phyloP scores from a whole-genome alignment of 164 flowering plant genomes.

The Vitis cinerea region DNA sequence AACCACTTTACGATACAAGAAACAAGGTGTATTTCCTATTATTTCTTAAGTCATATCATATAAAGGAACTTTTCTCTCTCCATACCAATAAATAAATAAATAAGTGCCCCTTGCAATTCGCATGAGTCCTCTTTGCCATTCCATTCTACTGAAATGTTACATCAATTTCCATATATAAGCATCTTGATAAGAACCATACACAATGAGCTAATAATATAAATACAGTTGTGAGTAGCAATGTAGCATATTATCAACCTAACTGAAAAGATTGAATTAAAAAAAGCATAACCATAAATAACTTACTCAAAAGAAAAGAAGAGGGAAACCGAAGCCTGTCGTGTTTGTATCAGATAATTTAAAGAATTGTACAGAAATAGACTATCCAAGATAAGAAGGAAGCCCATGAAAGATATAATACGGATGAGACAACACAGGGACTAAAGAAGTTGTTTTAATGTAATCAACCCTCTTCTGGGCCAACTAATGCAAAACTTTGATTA shows the following conservation, averaged over 20 bases:
- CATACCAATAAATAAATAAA: too few relatives aligned
- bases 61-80: too few relatives aligned
- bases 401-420: slow-evolving; percentile 89
- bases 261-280: neutral
- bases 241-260: neutral
- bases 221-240: too few relatives aligned
- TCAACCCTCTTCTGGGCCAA: slow-evolving; percentile 97
- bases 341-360: slow-evolving; percentile 56
- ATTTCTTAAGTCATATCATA: too few relatives aligned
- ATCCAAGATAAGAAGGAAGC: slow-evolving; percentile 78
- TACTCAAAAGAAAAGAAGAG: slow-evolving; percentile 97
- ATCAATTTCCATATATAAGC: too few relatives aligned
- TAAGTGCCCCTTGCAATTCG: too few relatives aligned
- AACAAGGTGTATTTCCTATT: too few relatives aligned
- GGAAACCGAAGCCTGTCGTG: slow-evolving; percentile 82
- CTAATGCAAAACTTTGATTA: slow-evolving; percentile 96
- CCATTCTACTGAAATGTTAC: too few relatives aligned
- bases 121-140: too few relatives aligned
- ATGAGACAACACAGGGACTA: slow-evolving; percentile 82
- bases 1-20: too few relatives aligned
- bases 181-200: too few relatives aligned
- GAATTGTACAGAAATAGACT: slow-evolving; percentile 69
- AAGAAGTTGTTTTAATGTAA: slow-evolving; percentile 94
- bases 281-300: slow-evolving; percentile 27
- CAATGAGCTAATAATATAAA: too few relatives aligned